phyloP scores from a whole-genome alignment of 23 red algal genomes.

The Gracilaria domingensis region DNA sequence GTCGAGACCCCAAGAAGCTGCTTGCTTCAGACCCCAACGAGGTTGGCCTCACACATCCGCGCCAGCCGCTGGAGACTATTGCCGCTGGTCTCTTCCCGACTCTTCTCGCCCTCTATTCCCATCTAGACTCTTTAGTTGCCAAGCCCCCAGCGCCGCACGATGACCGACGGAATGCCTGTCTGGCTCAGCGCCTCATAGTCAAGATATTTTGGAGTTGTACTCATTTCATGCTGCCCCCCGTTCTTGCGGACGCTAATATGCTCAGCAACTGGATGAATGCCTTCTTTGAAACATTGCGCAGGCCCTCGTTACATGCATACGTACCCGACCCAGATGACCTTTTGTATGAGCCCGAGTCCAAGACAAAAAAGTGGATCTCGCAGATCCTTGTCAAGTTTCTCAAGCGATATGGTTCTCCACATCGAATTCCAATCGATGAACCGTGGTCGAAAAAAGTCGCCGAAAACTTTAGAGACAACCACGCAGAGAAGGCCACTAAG shows the following conservation, averaged over 20 bases:
- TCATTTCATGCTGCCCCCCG: conserved; percentile 69
- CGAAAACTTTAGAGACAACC: conserved; percentile 40
- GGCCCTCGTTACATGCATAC: conserved; percentile 27
- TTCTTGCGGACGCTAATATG: conserved; percentile 28
- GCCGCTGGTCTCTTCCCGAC: conserved; percentile 67
- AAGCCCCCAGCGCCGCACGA: conserved; percentile 33
- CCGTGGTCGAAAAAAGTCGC: conserved; percentile 51
- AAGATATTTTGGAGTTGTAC: conserved; percentile 78
- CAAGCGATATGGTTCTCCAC: conserved; percentile 64
- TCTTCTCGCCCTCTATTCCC: conserved; percentile 49
- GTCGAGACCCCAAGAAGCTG: conserved; percentile 46
- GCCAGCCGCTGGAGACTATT: conserved; percentile 67
- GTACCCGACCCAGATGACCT: conserved; percentile 48
- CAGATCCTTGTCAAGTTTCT: conserved; percentile 67
- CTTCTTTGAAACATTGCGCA: conserved; percentile 48
- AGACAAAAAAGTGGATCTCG: conserved; percentile 78
- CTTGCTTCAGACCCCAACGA: conserved; percentile 59
- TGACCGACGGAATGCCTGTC: conserved; percentile 34
- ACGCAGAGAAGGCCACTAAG: conserved; percentile 51
- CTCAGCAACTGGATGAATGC: conserved; percentile 53
- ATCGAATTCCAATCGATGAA: conserved; percentile 61
- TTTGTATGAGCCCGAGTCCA: conserved; percentile 58
- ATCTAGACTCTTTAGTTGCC: conserved; percentile 57
- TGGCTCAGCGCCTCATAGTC: conserved; percentile 59
- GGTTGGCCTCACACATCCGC: conserved; percentile 59